Conservation (phyloP, 2,329 filamentous ascomycete species). For the Pseudopyricularia cyperi region DNA sequence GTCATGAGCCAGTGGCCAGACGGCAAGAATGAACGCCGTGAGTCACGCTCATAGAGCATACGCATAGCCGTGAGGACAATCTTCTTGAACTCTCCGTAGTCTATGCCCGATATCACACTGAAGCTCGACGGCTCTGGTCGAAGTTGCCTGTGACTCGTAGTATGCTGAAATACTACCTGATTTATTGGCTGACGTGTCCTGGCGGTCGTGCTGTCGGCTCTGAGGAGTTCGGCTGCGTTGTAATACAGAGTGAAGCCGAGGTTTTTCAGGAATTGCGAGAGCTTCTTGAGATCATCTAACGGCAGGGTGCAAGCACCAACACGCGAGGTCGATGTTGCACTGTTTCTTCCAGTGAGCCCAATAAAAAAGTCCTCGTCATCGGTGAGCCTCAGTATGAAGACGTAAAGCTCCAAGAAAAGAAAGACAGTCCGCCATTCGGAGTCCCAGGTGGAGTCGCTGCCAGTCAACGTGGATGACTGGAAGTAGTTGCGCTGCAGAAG, state of each 20-base stretch:
- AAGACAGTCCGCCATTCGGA: slow-evolving; percentile 82
- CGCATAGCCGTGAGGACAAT: slow-evolving; percentile 68
- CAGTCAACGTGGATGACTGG: slow-evolving; percentile 4
- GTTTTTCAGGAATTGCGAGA: slow-evolving; percentile 81
- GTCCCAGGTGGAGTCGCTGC: slow-evolving; percentile 23
- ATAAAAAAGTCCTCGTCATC: slow-evolving; percentile 93
- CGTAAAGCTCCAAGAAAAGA: slow-evolving; percentile 87
- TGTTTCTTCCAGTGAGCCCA: neutral
- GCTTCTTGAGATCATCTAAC: slow-evolving; percentile 54
- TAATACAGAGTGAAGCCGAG: slow-evolving; percentile 83
- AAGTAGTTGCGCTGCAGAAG: slow-evolving; percentile 11
- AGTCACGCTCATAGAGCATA: slow-evolving; percentile 89
- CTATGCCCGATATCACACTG: slow-evolving; percentile 51
- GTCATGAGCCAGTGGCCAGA: slow-evolving; percentile 92
- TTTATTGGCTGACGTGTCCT: neutral
- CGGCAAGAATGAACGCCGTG: slow-evolving; percentile 71
- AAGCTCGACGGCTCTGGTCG: slow-evolving; percentile 12
- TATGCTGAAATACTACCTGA: neutral
- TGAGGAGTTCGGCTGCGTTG: slow-evolving; percentile 52
- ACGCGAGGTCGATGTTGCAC: slow-evolving; percentile 23
- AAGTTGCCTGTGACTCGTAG: neutral
- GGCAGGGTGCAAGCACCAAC: slow-evolving; percentile 55
- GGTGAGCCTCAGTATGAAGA: slow-evolving; percentile 81
- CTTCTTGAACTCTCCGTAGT: slow-evolving; percentile 65
- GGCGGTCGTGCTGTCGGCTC: neutral